Evolutionary conservation across 306 rosid species (phyloP), one percentile per base, ranked within the genome.

Genomic region (Dryas alaskensis): DNA sequence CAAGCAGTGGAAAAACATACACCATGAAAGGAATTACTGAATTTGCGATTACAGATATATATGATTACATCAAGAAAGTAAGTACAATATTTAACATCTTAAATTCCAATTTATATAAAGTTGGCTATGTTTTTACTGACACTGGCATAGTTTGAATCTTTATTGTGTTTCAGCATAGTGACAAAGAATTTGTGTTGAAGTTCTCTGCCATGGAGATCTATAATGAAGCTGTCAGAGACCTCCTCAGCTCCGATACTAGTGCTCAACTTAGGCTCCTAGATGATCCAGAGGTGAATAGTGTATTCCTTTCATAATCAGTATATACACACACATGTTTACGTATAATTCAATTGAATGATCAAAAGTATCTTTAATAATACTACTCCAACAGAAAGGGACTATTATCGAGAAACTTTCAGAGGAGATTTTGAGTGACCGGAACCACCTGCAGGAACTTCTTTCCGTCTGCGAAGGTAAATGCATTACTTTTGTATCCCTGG

Each of bases 1-100:
- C 98, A 48, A 91, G 97, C 80, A 94, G 98, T 68, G 98, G 98
- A 78, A 94, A 94, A 89, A 94, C 98, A 6, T 92, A 91, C 83
- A 91, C 98, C 50, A 91, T 91, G 96, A 81, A 79, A 17, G 98
- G 97, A 73, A 78, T 94, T 73, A 91, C 96, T 6, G 84, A 91
- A 73, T 76, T 60, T 76, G 92, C 98, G 4, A 78, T 91, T 25
- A 70, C 79, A 65, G 97, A 94, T 69, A 88, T 94, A 65, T 89
- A 83, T 72, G 65, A 86, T 79, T 82, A 84, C 87, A 88, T 88
- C 2, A 82, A 88, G 62, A 76, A 50, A 88, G 98, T 94, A 81
- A 61, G n/a, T 58, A 42, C 31, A 17, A 25, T 4, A 46, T 11
- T 4, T 64, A 3, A 40, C 10, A 8, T n/a, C 55, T 3, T 11